Evolutionary conservation across 2,329 filamentous ascomycete genomes (phyloP), one percentile per base, ranked within the genome.

Genomic region (Exserohilum turcica): DNA sequence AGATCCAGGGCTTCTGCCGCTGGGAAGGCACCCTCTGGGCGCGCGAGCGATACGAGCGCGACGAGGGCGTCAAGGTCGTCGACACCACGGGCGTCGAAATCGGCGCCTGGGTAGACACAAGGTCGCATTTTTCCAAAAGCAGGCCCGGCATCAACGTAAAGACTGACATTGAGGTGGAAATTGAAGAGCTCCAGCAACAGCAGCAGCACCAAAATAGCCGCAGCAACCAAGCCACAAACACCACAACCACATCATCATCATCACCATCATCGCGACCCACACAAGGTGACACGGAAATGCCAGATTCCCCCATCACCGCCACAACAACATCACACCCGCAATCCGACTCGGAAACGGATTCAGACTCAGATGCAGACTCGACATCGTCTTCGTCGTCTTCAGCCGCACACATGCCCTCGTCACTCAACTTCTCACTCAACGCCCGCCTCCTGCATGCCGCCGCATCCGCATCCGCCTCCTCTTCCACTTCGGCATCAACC

Each of bases 11-110:
- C 43, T 79, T 92, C 69, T 92, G 89, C 53, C 87, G 89, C 67
- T 93, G 89, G 89, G 89, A 92, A 77, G 89, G 89, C 52, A 92
- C 89, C 8, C 86, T 87, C 57, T 92, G 89, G 89, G 90, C 90
- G 56, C 87, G 91, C 69, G 88, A 92, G 69, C 84, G 89, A 48
- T 93, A 86, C 68, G 89, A 93, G 78, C 82, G 82, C 52, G 89
- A 92, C 67, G 87, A 91, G 66, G 86, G 86, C 29, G 81, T 89
- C 53, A 76, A 76, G 27, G 91, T 93, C 57, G 75, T 78, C 42
- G 90, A 93, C 68, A 91, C 89, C 5, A 87, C 88, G 1, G 84
- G 83, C 45, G 86, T 90, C 64, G 86, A 83, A 19, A 86, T 92
- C 52, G 76, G 78, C 3, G 80, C 84, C 54, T 91, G 82, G 82